Conservation (phyloP, 768 basidiomycete genomes). For the Xerocomus potaroensis region DNA sequence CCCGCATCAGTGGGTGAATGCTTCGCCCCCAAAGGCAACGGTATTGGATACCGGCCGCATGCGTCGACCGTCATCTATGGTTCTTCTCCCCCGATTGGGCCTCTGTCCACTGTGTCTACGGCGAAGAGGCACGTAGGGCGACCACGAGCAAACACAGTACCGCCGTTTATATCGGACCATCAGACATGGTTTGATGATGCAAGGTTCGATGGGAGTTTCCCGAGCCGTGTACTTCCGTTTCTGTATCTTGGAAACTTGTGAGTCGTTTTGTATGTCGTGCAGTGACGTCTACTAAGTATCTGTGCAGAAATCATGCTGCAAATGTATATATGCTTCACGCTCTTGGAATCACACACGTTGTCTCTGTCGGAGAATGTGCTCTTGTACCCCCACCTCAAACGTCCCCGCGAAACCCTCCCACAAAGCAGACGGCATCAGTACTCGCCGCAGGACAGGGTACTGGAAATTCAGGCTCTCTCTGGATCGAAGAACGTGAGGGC, state of each 20-base stretch:
- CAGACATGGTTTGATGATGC: slow-evolving; percentile 94
- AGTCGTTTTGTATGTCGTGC: slow-evolving; percentile 32
- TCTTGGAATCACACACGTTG: slow-evolving; percentile 94
- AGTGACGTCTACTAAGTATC: neutral
- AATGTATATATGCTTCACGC: slow-evolving; percentile 97
- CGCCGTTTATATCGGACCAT: slow-evolving; percentile 64
- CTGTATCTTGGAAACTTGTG: slow-evolving; percentile 93
- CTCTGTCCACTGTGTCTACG: slow-evolving; percentile 3
- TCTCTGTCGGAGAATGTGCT: slow-evolving; percentile 94
- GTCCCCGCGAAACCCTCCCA: neutral
- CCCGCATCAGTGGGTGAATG: slow-evolving; percentile 7
- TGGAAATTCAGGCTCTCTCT: slow-evolving; percentile 67
- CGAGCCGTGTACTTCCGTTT: slow-evolving; percentile 87
- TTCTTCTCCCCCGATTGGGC: slow-evolving; percentile 8
- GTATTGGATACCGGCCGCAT: slow-evolving; percentile 22
- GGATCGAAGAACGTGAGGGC: slow-evolving; percentile 84
- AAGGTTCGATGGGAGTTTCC: slow-evolving; percentile 93
- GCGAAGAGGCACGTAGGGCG: slow-evolving; percentile 34
- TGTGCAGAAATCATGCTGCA: slow-evolving; percentile 79
- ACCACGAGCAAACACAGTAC: slow-evolving; percentile 69
- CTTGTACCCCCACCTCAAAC: slow-evolving; percentile 71
- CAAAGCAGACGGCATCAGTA: slow-evolving; percentile 17
- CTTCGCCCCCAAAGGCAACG: slow-evolving; percentile 6
- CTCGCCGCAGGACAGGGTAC: slow-evolving; percentile 43
- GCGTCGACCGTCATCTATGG: slow-evolving; percentile 19